Conservation (phyloP, 164 flowering plant species). For the Magnolia kwangsiensis region DNA sequence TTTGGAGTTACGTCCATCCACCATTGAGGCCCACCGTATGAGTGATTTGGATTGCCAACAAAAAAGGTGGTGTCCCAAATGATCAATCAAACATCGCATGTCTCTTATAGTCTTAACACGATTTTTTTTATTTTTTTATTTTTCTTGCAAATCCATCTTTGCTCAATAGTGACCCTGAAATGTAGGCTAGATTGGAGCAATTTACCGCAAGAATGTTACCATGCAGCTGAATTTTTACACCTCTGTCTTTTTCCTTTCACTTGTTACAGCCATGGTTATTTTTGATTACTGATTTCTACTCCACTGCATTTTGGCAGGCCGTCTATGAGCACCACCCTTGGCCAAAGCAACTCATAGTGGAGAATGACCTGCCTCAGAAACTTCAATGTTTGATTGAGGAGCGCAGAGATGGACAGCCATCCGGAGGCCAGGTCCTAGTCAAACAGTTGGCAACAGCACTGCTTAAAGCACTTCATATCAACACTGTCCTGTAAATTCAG, state of each 20-base stretch:
- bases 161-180: no score
- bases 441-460: conserved; percentile 99
- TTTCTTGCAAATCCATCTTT: no score
- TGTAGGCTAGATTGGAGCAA: no score
- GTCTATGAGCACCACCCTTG: conserved; percentile 99
- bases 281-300: background rate
- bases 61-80: no score
- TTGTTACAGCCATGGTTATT: background rate
- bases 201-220: no score
- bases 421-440: conserved; percentile 94
- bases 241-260: background rate
- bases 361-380: conserved; percentile 92
- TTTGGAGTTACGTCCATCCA: no score
- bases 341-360: conserved; percentile 96
- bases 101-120: no score
- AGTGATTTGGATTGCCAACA: no score
- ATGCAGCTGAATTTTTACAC: no score
- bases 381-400: conserved; percentile 92
- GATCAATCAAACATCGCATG: no score
- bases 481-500: conserved; percentile 74
- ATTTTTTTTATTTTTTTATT: no score
- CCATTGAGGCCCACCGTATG: no score
- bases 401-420: conserved; percentile 85
- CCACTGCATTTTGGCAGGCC: conserved; percentile 38
- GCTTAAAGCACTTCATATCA: conserved; percentile 94